Conservation (phyloP, 768 basidiomycete genomes). For the Russula brevipes region DNA sequence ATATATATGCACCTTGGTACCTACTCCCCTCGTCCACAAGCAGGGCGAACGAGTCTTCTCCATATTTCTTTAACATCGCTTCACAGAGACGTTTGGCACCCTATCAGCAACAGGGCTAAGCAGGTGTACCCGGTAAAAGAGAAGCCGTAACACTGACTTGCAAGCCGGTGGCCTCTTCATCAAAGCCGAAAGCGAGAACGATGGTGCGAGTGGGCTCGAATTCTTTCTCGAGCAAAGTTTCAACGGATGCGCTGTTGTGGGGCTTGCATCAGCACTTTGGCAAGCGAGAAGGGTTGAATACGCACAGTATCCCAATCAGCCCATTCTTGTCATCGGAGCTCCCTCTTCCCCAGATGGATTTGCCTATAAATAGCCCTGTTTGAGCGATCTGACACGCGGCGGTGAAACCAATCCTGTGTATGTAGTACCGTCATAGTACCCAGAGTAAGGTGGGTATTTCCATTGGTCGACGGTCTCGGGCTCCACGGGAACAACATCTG, state of each 20-base stretch:
- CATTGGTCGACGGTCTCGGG: constrained; percentile 51
- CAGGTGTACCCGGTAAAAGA: neutral
- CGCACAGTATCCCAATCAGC: constrained; percentile 33
- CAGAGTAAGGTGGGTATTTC: constrained; percentile 60
- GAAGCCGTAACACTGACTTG: constrained; percentile 18
- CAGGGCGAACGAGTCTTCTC: constrained; percentile 65
- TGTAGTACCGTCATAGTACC: constrained; percentile 47
- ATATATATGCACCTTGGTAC: constrained; percentile 16
- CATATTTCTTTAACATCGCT: constrained; percentile 55
- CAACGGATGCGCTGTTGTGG: constrained; percentile 33
- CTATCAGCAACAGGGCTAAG: constrained; percentile 31
- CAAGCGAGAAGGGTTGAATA: neutral
- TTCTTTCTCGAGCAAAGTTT: constrained; percentile 36
- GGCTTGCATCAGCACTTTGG: neutral
- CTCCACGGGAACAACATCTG: constrained; percentile 56
- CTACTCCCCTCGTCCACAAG: constrained; percentile 84
- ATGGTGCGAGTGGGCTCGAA: constrained; percentile 36
- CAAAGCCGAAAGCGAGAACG: constrained; percentile 36
- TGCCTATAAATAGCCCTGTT: constrained; percentile 18
- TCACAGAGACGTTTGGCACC: constrained; percentile 48
- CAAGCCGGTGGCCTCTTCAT: constrained; percentile 38
- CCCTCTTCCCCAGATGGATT: constrained; percentile 35
- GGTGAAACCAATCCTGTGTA: neutral
- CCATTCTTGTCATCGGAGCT: constrained; percentile 36
- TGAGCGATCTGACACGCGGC: neutral